Percentiles rank a stretch among this genome's conserved stretches.
phyloP scores from a whole-genome alignment of 495 filamentous ascomycete genomes.

The Ramalina peruviana region DNA sequence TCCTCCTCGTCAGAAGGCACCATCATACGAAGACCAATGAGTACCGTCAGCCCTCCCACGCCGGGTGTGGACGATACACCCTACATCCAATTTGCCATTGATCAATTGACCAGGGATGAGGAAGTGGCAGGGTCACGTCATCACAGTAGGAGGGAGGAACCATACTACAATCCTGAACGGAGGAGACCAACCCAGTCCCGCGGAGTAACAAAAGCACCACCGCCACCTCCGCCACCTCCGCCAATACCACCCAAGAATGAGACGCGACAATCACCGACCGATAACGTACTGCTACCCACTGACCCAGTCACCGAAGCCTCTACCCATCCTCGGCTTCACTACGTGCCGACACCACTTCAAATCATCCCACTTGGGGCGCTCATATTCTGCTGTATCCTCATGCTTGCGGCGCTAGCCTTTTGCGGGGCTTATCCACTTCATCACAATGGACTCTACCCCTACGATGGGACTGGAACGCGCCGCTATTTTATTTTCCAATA shows the following conservation, averaged over 20 bases:
- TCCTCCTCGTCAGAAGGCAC: conserved; percentile 16
- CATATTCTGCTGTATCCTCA: conserved; percentile 47
- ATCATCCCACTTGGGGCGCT: conserved; percentile 42
- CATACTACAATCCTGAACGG: conserved; percentile 34
- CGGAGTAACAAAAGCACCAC: not conserved
- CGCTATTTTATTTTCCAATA: conserved; percentile 82
- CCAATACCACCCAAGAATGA: not conserved
- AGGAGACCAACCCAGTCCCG: conserved; percentile 12
- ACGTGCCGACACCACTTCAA: conserved; percentile 53
- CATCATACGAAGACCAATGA: conserved; percentile 17
- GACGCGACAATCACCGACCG: conserved; percentile 4
- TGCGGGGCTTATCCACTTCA: conserved; percentile 56
- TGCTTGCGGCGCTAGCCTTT: conserved; percentile 58
- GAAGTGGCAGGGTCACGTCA: conserved; percentile 28
- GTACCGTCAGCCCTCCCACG: conserved; percentile 34
- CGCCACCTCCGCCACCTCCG: not conserved
- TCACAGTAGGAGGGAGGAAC: conserved; percentile 24
- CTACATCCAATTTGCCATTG: conserved; percentile 59
- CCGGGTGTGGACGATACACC: conserved; percentile 54
- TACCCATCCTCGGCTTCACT: conserved; percentile 42
- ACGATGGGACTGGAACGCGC: conserved; percentile 46
- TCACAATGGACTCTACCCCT: conserved; percentile 51
- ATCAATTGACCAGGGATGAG: conserved; percentile 56
- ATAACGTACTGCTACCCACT: conserved; percentile 39
- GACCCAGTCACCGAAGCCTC: conserved; percentile 30